Evolutionary conservation across 2,329 filamentous ascomycete species (phyloP).

Genomic region (Monosporascus sp.): DNA sequence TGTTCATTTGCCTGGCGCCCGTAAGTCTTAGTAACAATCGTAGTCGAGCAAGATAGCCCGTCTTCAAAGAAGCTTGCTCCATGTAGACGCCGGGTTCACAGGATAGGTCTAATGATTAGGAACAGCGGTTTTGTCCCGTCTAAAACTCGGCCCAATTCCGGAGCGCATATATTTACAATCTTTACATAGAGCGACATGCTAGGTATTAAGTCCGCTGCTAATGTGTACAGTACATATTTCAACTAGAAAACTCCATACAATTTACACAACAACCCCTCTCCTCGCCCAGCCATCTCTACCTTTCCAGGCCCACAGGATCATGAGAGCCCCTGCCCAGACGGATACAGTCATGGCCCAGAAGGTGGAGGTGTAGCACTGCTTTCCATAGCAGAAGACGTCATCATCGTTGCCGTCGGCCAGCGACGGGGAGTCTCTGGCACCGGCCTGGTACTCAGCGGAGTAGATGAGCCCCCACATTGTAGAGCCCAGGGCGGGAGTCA

Average conservation of each 20-base stretch:
- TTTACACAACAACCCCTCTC: constrained; percentile 58
- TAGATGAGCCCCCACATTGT: constrained; percentile 92
- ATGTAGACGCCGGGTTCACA: too few species aligned
- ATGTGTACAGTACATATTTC: not conserved
- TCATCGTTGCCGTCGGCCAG: constrained; percentile 29
- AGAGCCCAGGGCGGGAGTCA: constrained; percentile 81
- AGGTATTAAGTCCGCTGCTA: not conserved
- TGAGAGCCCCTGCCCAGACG: constrained; percentile 68
- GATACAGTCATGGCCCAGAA: constrained; percentile 84
- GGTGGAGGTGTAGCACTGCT: constrained; percentile 69
- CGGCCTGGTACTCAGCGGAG: constrained; percentile 69
- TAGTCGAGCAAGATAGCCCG: too few species aligned
- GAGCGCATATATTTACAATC: too few species aligned
- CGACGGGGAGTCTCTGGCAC: constrained; percentile 40
- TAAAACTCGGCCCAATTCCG: too few species aligned
- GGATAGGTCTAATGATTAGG: too few species aligned
- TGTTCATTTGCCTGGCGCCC: too few species aligned
- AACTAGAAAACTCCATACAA: not conserved
- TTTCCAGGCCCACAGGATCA: constrained; percentile 78
- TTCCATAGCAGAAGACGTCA: constrained; percentile 71
- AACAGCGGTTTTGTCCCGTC: too few species aligned
- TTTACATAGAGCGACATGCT: not conserved
- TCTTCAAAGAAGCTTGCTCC: too few species aligned
- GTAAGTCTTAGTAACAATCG: too few species aligned
- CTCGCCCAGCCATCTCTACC: constrained; percentile 69